phyloP scores from a whole-genome alignment of 495 filamentous ascomycete species.

The Poronia punctata region DNA sequence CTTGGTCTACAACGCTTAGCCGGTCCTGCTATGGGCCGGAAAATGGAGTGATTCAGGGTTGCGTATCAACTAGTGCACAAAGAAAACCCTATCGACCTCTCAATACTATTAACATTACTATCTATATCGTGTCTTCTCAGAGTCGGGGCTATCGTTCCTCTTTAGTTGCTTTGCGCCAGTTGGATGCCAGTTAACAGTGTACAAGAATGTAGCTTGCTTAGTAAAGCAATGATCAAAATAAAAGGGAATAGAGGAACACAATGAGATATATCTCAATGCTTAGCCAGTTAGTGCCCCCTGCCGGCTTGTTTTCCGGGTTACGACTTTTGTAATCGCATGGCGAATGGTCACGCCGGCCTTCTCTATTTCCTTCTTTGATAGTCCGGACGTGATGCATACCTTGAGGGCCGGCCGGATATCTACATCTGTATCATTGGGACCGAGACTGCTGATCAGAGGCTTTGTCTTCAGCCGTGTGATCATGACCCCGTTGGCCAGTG shows the following conservation, averaged over 20 bases:
- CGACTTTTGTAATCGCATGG: constrained; percentile 89
- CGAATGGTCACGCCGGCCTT: constrained; percentile 81
- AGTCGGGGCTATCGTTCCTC: too few species aligned
- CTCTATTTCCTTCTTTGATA: constrained; percentile 91
- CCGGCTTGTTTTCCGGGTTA: constrained; percentile 45
- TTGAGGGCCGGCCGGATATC: constrained; percentile 73
- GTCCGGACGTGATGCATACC: constrained; percentile 77
- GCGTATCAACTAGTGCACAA: too few species aligned
- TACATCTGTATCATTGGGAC: constrained; percentile 55
- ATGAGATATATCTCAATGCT: constrained; percentile 15
- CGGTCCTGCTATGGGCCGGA: too few species aligned
- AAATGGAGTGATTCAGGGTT: too few species aligned
- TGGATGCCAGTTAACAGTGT: too few species aligned
- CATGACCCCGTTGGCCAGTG: constrained; percentile 76
- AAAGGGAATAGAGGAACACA: background rate
- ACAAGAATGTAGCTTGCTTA: too few species aligned
- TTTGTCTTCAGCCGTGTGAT: constrained; percentile 78
- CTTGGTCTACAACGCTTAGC: too few species aligned
- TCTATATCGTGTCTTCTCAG: too few species aligned
- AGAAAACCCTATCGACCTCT: too few species aligned
- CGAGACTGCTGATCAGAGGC: constrained; percentile 50
- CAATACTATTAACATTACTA: too few species aligned
- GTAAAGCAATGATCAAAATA: background rate
- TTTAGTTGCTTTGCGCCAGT: too few species aligned
- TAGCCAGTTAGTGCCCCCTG: constrained; percentile 19